Evolutionary conservation across 1,139 yeast species (phyloP).

Genomic region (Taphrina flavorubra): DNA sequence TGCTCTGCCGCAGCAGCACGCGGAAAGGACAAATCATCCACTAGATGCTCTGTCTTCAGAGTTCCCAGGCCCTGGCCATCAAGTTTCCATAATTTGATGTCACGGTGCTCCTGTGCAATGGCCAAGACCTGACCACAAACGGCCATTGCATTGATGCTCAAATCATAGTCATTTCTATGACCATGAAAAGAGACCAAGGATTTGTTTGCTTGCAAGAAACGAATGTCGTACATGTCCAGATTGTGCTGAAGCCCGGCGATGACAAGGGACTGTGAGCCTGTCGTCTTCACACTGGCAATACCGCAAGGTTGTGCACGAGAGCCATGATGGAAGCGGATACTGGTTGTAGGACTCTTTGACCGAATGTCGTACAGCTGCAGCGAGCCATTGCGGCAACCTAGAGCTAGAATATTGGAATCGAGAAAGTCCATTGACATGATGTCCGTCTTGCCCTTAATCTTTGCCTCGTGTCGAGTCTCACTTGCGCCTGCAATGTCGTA

Average conservation of each 20-base stretch:
- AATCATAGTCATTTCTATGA: slow-evolving; percentile 31
- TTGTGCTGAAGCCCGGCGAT: slow-evolving; percentile 31
- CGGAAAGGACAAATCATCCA: slow-evolving; percentile 9
- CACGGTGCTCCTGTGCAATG: slow-evolving; percentile 23
- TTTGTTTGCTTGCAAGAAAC: slow-evolving; percentile 10
- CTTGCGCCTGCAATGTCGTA: neutral
- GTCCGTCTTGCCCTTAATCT: slow-evolving; percentile 34
- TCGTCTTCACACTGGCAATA: slow-evolving; percentile 1
- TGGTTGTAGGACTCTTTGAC: neutral
- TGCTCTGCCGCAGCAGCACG: slow-evolving; percentile 8
- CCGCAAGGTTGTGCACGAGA: neutral
- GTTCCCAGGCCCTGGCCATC: slow-evolving; percentile 10
- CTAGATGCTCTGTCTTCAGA: neutral
- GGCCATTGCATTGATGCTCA: slow-evolving; percentile 27
- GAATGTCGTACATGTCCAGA: slow-evolving; percentile 36
- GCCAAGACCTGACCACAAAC: slow-evolving; percentile 13
- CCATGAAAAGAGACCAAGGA: slow-evolving; percentile 28
- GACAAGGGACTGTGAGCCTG: slow-evolving; percentile 23
- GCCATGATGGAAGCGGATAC: slow-evolving; percentile 19
- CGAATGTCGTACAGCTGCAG: slow-evolving; percentile 33
- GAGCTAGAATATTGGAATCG: slow-evolving; percentile 22
- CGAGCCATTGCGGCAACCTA: slow-evolving; percentile 39
- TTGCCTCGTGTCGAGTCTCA: slow-evolving; percentile 4
- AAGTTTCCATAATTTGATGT: slow-evolving; percentile 23
- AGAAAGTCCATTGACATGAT: slow-evolving; percentile 40